phyloP scores from a whole-genome alignment of 2,329 filamentous ascomycete species.

The Epichloe elymi region DNA sequence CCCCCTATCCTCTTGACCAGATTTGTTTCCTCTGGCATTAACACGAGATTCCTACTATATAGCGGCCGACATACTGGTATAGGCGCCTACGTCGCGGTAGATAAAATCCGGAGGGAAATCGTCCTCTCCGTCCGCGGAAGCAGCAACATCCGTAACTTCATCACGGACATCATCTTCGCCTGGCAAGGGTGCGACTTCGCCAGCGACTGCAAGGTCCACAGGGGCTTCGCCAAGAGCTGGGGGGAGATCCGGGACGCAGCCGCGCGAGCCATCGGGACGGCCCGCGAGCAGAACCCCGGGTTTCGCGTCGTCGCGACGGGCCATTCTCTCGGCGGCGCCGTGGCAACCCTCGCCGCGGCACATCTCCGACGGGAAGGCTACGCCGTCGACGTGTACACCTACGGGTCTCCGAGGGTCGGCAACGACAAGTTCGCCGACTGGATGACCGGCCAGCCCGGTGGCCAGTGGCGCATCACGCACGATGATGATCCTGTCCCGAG shows the following conservation, averaged over 20 bases:
- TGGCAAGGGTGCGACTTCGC: conserved; percentile 17
- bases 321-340: conserved; percentile 55
- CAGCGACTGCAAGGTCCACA: conserved; percentile 36
- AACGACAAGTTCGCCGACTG: conserved; percentile 40
- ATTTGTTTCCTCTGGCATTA: not conserved
- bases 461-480: conserved; percentile 54
- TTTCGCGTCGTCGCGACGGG: conserved; percentile 48
- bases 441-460: conserved; percentile 37
- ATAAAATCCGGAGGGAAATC: conserved; percentile 37
- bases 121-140: conserved; percentile 49
- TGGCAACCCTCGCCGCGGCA: conserved; percentile 46
- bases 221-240: conserved; percentile 49
- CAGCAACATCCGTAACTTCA: conserved; percentile 45
- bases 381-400: conserved; percentile 46
- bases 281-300: conserved; percentile 31
- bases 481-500: conserved; percentile 53
- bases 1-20: not conserved
- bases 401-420: conserved; percentile 53
- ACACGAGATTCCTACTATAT: conserved; percentile 1
- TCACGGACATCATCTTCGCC: conserved; percentile 35
- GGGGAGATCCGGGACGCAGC: conserved; percentile 33
- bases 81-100: conserved; percentile 37
- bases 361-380: conserved; percentile 37
- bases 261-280: conserved; percentile 28
- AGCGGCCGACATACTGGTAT: conserved; percentile 31